Evolutionary conservation across 805 yeast species (phyloP), one percentile per base, ranked within the genome.

Genomic region (Sungouiozyma intestinalis): DNA sequence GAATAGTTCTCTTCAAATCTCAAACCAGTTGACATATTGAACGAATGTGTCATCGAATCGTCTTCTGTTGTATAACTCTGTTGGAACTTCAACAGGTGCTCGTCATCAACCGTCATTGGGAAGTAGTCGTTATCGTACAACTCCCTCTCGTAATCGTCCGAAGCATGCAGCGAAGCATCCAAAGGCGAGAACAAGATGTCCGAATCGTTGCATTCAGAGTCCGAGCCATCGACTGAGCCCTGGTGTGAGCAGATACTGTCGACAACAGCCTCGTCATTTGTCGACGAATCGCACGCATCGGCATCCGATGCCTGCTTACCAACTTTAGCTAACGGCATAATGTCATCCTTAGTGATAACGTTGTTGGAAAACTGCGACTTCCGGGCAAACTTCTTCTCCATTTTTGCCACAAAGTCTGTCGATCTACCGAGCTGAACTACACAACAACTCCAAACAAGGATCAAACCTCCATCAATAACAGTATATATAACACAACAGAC

Each of bases 111-210:
- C 16, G 29, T 36, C 15, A 24, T 7, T 11, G 29, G 29, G 29
- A 44, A 41, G 8, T 42, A 35, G 4, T 48, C 52, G 16, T 47
- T 43, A 17, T 51, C 55, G 32, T 48, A 50, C 27, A 47, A 52
- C 31, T 55, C 58, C 35, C 50, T 53, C 18, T 45, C 48, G n/a
- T 43, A 48, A 16, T 40, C 46, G 20, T 51, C 51, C 35, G 48
- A 50, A 16, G 32, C 44, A 21, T 35, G 38, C 5, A 33, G 24
- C 5, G 48, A 45, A 33, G 41, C 41, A 31, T 42, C 31, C 36
- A 55, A 37, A n/a, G 60, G 60, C 11, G 60, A 56, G 39, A 56
- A 54, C 33, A 56, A 46, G 36, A 49, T 36, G 41, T 56, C 59
- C 1, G 55, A 44, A 33, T 53, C 57, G 13, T 45, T 41, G 11